Conservation (phyloP, 2,329 filamentous ascomycete genomes). For the Daldinia sp. region DNA sequence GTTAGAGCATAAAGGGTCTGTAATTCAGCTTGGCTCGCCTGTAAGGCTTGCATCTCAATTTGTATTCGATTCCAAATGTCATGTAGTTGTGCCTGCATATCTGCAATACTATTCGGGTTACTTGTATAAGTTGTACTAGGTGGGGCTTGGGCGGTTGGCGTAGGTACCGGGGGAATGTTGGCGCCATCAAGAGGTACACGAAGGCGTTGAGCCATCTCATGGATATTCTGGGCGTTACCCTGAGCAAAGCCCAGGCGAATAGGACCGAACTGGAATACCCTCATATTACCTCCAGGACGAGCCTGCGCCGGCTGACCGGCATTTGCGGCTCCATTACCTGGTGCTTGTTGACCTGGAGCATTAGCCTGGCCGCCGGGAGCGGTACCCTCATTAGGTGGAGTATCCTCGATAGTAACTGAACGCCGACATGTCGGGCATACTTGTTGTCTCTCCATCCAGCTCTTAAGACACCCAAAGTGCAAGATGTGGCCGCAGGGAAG, state of each 20-base stretch:
- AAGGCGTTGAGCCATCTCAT: conserved; percentile 75
- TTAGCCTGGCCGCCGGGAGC: conserved; percentile 50
- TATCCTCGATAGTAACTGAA: conserved; percentile 76
- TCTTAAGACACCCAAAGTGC: conserved; percentile 93
- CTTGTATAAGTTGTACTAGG: conserved; percentile 17
- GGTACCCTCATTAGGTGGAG: conserved; percentile 53
- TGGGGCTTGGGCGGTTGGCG: conserved; percentile 22
- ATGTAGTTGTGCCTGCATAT: conserved; percentile 70
- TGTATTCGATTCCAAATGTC: conserved; percentile 77
- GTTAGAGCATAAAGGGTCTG: conserved; percentile 75
- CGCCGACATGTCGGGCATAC: conserved; percentile 94
- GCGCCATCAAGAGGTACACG: conserved; percentile 57
- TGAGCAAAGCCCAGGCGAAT: conserved; percentile 82
- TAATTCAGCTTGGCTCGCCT: conserved; percentile 74
- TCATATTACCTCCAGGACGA: conserved; percentile 59
- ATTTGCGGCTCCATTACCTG: conserved; percentile 46
- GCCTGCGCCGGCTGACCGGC: conserved; percentile 53
- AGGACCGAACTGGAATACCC: conserved; percentile 79
- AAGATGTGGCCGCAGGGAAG: conserved; percentile 95
- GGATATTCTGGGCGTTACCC: conserved; percentile 71
- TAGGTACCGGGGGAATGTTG: conserved; percentile 19
- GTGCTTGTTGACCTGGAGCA: conserved; percentile 46
- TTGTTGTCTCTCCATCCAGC: conserved; percentile 97
- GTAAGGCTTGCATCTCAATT: conserved; percentile 73
- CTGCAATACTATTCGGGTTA: conserved; percentile 43